These are phyloP conservation scores for Atkinsonella texensis DNA, from an alignment of 2,329 filamentous ascomycete genomes.

Conservation along the genomic window DNA sequence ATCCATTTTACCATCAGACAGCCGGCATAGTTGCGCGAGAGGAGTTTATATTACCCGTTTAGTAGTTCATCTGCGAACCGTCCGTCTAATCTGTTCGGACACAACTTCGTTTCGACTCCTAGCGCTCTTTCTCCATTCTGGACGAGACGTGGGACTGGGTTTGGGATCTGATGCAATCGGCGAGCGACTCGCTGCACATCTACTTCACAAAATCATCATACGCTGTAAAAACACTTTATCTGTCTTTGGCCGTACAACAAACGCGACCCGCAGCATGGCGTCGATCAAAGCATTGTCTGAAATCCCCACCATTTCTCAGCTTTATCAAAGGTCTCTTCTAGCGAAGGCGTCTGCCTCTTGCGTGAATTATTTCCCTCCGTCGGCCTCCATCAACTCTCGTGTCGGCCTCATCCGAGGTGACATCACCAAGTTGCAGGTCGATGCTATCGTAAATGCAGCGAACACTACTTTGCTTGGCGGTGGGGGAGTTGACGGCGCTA, in stretches of 20 bases:
- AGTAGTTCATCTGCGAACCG: too few relatives aligned
- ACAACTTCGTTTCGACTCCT: too few relatives aligned
- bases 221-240: too few relatives aligned
- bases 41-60: too few relatives aligned
- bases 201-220: too few relatives aligned
- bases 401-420: conserved; percentile 62
- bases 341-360: conserved; percentile 10
- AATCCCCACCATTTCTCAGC: conserved; percentile 49
- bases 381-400: conserved; percentile 52
- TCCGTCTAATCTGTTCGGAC: too few relatives aligned
- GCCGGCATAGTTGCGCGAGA: too few relatives aligned
- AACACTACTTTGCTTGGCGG: conserved; percentile 70
- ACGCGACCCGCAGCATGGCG: neutral
- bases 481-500: conserved; percentile 82
- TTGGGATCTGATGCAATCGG: too few relatives aligned
- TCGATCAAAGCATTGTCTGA: conserved; percentile 30
- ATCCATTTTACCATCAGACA: too few relatives aligned
- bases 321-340: conserved; percentile 44
- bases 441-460: conserved; percentile 88
- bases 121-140: too few relatives aligned
- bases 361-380: conserved; percentile 21
- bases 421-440: conserved; percentile 67
- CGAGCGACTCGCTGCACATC: too few relatives aligned
- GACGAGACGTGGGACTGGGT: too few relatives aligned
- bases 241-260: neutral